These are phyloP conservation scores for Alternaria panax DNA, from an alignment of 2,329 filamentous ascomycete genomes.

Conservation along the genomic window DNA sequence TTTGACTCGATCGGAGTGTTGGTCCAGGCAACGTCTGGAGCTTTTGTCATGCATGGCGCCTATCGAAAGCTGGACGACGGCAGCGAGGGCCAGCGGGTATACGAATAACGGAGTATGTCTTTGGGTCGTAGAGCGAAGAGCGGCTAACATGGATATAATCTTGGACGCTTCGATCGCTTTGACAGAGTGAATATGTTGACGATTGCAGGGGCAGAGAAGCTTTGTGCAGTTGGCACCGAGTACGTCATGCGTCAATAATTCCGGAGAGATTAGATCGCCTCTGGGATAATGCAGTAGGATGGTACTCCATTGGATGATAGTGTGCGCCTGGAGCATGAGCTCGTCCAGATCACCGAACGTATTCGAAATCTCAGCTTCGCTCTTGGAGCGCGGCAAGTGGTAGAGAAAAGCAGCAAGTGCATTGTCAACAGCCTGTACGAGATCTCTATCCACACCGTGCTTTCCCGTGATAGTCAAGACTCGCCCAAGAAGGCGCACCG, in stretches of 20 bases:
- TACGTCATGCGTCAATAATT: conserved; percentile 13
- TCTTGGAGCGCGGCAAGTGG: conserved; percentile 72
- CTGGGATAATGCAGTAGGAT: conserved; percentile 30
- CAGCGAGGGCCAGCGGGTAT: conserved; percentile 27
- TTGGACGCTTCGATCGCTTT: conserved; percentile 80
- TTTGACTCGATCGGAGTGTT: conserved; percentile 26
- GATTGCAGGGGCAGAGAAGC: conserved; percentile 25
- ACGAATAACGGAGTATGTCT: conserved; percentile 63
- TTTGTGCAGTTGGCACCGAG: conserved; percentile 20
- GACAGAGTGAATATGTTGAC: conserved; percentile 64
- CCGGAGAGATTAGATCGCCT: conserved; percentile 18
- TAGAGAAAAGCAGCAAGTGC: conserved; percentile 75
- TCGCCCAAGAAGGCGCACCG: conserved; percentile 75
- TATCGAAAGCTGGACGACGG: conserved; percentile 61
- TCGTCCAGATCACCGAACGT: conserved; percentile 76
- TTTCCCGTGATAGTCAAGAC: conserved; percentile 63
- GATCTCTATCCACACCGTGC: conserved; percentile 38
- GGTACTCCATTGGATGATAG: conserved; percentile 63
- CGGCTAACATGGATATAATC: conserved; percentile 74
- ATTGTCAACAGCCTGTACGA: conserved; percentile 63
- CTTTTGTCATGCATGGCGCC: conserved; percentile 58
- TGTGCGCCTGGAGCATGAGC: conserved; percentile 86
- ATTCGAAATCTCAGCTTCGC: conserved; percentile 68
- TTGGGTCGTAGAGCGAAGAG: conserved; percentile 66
- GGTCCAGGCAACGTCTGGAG: conserved; percentile 17